These are phyloP conservation scores for Zasmidium angulare DNA, from an alignment of 2,329 filamentous ascomycete species.

Conservation along the genomic window DNA sequence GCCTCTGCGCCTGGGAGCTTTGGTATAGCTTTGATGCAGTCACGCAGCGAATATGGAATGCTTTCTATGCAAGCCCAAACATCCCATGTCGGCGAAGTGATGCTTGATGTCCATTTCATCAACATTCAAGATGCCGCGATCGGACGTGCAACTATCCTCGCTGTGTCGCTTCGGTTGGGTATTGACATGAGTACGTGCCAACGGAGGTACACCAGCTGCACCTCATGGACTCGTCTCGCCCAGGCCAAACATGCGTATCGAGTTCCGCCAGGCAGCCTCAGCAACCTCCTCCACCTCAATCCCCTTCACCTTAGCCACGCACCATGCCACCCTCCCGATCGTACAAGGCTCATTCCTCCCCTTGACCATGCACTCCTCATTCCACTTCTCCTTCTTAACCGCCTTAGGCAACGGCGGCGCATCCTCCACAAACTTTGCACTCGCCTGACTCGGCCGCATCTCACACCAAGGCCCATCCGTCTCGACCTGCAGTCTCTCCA, in stretches of 20 bases:
- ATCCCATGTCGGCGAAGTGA: too few species aligned
- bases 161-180: too few species aligned
- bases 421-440: slow-evolving; percentile 69
- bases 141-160: too few species aligned
- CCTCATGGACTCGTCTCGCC: slow-evolving; percentile 42
- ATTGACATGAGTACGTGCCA: too few species aligned
- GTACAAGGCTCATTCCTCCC: slow-evolving; percentile 89
- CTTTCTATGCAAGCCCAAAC: too few species aligned
- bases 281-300: slow-evolving; percentile 77
- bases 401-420: slow-evolving; percentile 72
- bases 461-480: slow-evolving; percentile 98
- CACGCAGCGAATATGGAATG: too few species aligned
- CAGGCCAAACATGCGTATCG: slow-evolving; percentile 73
- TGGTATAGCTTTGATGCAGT: too few species aligned
- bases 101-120: too few species aligned
- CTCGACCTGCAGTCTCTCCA: slow-evolving; percentile 86
- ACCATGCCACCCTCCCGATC: slow-evolving; percentile 83
- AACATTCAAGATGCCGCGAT: too few species aligned
- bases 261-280: slow-evolving; percentile 83
- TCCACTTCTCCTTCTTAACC: slow-evolving; percentile 96
- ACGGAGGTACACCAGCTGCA: background rate
- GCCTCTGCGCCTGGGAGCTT: too few species aligned
- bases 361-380: slow-evolving; percentile 84
- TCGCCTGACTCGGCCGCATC: slow-evolving; percentile 84
- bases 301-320: slow-evolving; percentile 82